These are phyloP conservation scores for Krasilnikovozyma curviuscula DNA, from an alignment of 768 basidiomycete genomes.

Conservation along the genomic window DNA sequence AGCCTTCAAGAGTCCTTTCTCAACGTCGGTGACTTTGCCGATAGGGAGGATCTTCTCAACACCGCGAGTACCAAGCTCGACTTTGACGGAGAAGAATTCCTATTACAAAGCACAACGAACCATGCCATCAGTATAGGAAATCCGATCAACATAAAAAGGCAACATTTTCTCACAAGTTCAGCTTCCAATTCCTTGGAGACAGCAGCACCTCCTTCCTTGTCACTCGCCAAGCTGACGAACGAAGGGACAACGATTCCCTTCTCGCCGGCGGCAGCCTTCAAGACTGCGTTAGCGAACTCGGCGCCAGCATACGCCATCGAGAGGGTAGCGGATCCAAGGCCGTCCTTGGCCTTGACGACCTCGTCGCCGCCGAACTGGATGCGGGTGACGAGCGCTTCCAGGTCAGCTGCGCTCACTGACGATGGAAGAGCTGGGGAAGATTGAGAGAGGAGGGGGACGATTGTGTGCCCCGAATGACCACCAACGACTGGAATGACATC, in stretches of 20 bases:
- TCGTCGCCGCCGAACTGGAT: constrained; percentile 98
- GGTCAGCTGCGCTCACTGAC: constrained; percentile 50
- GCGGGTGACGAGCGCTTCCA: constrained; percentile 63
- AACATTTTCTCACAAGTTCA: no score
- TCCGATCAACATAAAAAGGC: no score
- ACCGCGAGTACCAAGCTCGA: constrained; percentile 70
- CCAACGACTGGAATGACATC: constrained; percentile 32
- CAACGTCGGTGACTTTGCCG: constrained; percentile 50
- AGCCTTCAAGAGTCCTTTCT: constrained; percentile 56
- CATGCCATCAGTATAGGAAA: no score
- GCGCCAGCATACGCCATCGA: constrained; percentile 64
- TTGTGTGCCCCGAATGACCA: constrained; percentile 93
- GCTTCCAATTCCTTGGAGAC: constrained; percentile 13
- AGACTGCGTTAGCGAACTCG: constrained; percentile 43
- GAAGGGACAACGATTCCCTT: constrained; percentile 54
- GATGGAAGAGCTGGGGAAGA: constrained; percentile 38
- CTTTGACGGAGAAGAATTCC: constrained; percentile 71
- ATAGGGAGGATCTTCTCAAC: constrained; percentile 64
- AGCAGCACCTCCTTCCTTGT: constrained; percentile 31
- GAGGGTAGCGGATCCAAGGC: constrained; percentile 53
- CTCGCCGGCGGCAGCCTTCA: constrained; percentile 46
- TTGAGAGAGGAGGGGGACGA: constrained; percentile 88
- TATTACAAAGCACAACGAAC: no score
- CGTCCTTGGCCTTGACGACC: constrained; percentile 94
- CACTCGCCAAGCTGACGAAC: constrained; percentile 67